These are phyloP conservation scores for Saccharum spontaneum DNA, from an alignment of 176 grass and related monocot species.

Conservation along the genomic window DNA sequence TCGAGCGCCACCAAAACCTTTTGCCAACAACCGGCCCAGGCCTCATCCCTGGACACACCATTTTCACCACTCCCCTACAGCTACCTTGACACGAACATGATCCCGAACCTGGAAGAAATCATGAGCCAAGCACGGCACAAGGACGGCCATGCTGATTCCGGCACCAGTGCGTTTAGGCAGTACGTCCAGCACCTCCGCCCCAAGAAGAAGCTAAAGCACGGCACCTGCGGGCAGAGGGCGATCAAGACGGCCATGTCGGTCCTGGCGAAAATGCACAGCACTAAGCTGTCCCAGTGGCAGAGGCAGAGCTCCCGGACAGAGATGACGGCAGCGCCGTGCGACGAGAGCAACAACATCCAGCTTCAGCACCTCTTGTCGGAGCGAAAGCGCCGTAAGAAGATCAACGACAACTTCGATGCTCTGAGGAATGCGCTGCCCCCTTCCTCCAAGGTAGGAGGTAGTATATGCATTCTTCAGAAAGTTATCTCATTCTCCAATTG, in stretches of 20 bases:
- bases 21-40: too few relatives aligned
- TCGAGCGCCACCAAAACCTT: too few relatives aligned
- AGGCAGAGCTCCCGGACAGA: background rate
- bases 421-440: constrained; percentile 39
- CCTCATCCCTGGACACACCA: too few relatives aligned
- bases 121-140: background rate
- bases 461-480: too few relatives aligned
- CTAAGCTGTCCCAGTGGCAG: background rate
- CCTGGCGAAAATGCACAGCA: constrained; percentile 3
- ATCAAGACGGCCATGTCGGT: constrained; percentile 26
- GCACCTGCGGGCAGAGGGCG: constrained; percentile 17
- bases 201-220: constrained; percentile 14
- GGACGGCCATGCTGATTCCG: too few relatives aligned
- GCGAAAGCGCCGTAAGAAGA: constrained; percentile 44
- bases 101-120: background rate
- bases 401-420: constrained; percentile 46
- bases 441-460: constrained; percentile 22
- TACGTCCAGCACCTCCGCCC: background rate
- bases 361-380: constrained; percentile 43
- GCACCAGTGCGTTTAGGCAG: background rate
- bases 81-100: background rate
- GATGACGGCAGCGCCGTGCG: background rate
- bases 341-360: background rate
- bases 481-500: too few relatives aligned
- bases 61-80: too few relatives aligned